Base-by-base conservation (phyloP, 1,284 basidiomycete species). In the Coniophora puteana region DNA sequence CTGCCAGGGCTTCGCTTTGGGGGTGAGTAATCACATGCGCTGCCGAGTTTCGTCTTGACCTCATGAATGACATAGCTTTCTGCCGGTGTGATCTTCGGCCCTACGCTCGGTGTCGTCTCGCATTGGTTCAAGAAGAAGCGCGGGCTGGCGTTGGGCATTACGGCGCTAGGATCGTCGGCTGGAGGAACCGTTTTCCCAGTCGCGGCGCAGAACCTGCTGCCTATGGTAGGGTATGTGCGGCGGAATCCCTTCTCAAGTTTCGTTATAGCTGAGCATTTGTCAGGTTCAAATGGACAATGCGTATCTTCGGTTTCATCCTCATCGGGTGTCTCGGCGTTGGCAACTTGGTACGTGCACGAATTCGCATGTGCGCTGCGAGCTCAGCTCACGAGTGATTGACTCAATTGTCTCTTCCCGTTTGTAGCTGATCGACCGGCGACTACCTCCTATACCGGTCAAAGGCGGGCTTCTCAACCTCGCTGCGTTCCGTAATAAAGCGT, bases 211-310 rank as follows among this genome's bases (percentile, higher is more conserved):
- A 67, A 65, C 24, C 55, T 72, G 12, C 54, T 71, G 18, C 41
- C 50, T 1, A 28, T 47, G 28, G 57, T 72, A 8, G 70, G 62
- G 66, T 62, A 47, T 13, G 55, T 51, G 1, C n/a, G n/a, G n/a
- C n/a, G n/a, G n/a, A n/a, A n/a, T 28, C 24, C 41, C 17, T 38
- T 23, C 34, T 41, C 8, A 27, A 31, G 23, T 26, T 25, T 35
- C 16, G n/a, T 36, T 33, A 21, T 13, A 12, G 22, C 16, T 25
- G 28, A n/a, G n/a, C n/a, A 17, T 36, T 28, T 39, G 7, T 12
- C 31, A 80, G 78, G 6, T 81, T 81, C 51, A 58, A 61, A 40
- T 81, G 79, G 79, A 78, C 78, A 1, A 76, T 81, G 71, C 68
- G 78, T 13, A 70, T 77, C 33, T 54, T 79, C 16, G 78, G 69